Conservation (phyloP, 495 filamentous ascomycete genomes). For the Amorphotheca resinae region DNA sequence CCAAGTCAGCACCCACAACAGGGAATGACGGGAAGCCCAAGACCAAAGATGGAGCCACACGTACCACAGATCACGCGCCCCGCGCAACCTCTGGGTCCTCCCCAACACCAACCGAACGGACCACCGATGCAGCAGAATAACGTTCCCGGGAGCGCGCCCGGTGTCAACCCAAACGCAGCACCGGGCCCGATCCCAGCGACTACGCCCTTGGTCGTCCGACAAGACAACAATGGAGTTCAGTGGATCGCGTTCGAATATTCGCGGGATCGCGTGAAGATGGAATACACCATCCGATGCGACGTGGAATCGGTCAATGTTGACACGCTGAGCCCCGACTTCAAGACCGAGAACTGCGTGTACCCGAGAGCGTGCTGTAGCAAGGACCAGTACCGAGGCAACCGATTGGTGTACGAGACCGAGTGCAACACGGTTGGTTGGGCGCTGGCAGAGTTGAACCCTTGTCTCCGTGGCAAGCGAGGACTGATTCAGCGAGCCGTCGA, state of each 20-base stretch:
- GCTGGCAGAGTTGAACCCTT: constrained; percentile 81
- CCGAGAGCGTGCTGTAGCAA: constrained; percentile 90
- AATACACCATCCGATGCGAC: constrained; percentile 96
- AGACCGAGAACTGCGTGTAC: constrained; percentile 96
- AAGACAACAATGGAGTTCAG: constrained; percentile 93
- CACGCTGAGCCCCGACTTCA: constrained; percentile 73
- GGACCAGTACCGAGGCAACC: constrained; percentile 90
- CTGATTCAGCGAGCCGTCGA: constrained; percentile 95
- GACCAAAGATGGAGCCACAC: constrained; percentile 49
- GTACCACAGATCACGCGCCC: constrained; percentile 41
- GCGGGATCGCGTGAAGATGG: constrained; percentile 95
- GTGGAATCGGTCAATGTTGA: constrained; percentile 94
- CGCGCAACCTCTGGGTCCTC: constrained; percentile 38
- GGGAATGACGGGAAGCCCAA: constrained; percentile 47
- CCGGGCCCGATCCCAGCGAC: constrained; percentile 99
- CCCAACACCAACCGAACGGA: constrained; percentile 33
- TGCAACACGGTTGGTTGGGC: constrained; percentile 99
- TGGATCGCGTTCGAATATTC: constrained; percentile 99
- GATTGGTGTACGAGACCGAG: constrained; percentile 91
- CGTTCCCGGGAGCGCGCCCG: constrained; percentile 22
- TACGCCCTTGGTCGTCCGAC: constrained; percentile 84
- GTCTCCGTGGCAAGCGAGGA: constrained; percentile 81
- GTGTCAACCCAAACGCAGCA: constrained; percentile 77
- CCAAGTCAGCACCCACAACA: constrained; percentile 29
- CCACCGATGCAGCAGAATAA: constrained; percentile 42